Evolutionary conservation across 148 eudicot species (phyloP), one percentile per base, ranked within the genome.

Genomic region (Heliamphora exappendiculata): DNA sequence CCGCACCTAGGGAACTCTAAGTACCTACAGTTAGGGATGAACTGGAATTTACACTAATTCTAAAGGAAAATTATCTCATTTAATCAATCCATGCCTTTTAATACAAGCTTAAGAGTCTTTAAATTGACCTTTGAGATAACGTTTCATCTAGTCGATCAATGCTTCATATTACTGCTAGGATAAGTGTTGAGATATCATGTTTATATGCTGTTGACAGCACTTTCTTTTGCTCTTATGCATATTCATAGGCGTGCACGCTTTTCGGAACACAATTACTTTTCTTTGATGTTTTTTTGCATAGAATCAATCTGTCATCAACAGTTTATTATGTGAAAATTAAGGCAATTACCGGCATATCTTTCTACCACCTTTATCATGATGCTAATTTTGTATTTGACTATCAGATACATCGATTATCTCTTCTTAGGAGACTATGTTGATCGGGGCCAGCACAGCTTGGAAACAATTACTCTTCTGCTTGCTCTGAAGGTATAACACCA

Each of bases 391-490:
- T 49, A 41, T 41, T 47, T 67, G 58, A 65, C 53, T 80, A 63
- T 70, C 93, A 95, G 99, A 37, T 93, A 95, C 82, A 93, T 93
- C 51, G 99, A 95, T 82, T 95, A 95, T 84, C 97, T 95, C 75
- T 95, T 95, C 84, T 78, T 95, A 78, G 99, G 98, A 75, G 99
- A 95, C 81, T 95, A 95, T 79, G 99, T 95, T 76, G 98, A 93
- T 81, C 89, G 99, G 49, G 99, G 98, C 67, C 99, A 95, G 75
- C 99, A 95, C 85, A 95, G 99, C 90, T 89, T 95, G 93, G 99
- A 95, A 81, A 95, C 98, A 12, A 95, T 93, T 60, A 85, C 89
- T 44, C 99, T 95, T 83, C 86, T 95, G 45, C 88, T 95, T 75
- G 94, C 99, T 80, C 77, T 95, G 74, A 95, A 95, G 97, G 99